Percentiles rank a stretch among this genome's conserved stretches.
These are phyloP conservation scores for Salix suchowensis DNA, from an alignment of 345 rosid species.

Conservation along the genomic window DNA sequence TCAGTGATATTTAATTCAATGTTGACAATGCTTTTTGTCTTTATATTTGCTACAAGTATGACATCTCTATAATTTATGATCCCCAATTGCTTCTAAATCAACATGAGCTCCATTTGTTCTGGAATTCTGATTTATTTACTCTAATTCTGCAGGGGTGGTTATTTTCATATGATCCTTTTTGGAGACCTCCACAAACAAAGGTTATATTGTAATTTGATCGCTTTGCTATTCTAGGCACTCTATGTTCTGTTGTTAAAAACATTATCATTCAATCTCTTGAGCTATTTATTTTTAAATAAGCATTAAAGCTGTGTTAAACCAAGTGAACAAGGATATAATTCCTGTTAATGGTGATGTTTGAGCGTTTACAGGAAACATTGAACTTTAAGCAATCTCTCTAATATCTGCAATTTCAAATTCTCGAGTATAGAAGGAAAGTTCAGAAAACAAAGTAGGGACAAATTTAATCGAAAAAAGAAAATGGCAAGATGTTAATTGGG, in stretches of 20 bases:
- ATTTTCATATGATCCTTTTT: conserved; percentile 71
- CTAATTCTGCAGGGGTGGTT: conserved; percentile 55
- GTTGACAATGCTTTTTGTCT: background rate
- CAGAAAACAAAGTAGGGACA: background rate
- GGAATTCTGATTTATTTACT: conserved; percentile 13
- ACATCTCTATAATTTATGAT: background rate
- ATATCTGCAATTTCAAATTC: background rate
- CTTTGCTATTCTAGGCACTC: background rate
- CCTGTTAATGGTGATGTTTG: background rate
- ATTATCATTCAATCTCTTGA: background rate
- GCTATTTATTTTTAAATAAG: background rate
- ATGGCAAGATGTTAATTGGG: background rate
- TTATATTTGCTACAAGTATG: no score
- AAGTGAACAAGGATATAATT: background rate
- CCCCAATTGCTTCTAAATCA: background rate
- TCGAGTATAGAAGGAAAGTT: background rate
- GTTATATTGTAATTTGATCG: conserved; percentile 23
- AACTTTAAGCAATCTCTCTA: background rate
- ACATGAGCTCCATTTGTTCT: background rate
- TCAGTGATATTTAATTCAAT: background rate
- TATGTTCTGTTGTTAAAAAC: conserved; percentile 2
- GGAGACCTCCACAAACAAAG: conserved; percentile 79
- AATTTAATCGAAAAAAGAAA: background rate
- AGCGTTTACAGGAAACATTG: background rate
- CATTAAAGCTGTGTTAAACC: background rate